These are phyloP conservation scores for Rosa hybrid DNA, from an alignment of 331 rosid species.

Conservation along the genomic window DNA sequence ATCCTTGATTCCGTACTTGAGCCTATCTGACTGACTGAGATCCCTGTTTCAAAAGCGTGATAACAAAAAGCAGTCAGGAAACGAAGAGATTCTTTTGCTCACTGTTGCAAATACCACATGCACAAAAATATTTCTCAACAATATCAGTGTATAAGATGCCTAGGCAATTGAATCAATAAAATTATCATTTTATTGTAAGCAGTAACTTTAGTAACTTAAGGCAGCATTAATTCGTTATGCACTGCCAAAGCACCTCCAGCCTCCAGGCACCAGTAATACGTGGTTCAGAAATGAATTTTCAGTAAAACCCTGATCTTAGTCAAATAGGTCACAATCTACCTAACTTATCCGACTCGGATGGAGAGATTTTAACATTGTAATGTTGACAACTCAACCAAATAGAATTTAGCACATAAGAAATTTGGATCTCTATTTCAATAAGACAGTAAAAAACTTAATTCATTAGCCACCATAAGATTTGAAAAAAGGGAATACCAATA, in stretches of 20 bases:
- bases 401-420: not conserved
- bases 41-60: slow-evolving; percentile 59
- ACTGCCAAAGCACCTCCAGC: not conserved
- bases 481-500: slow-evolving; percentile 55
- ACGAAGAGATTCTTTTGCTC: not conserved
- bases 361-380: not conserved
- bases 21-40: slow-evolving; percentile 68
- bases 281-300: not conserved
- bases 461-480: not conserved
- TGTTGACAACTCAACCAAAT: not conserved
- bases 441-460: not conserved
- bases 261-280: not conserved
- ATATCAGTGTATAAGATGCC: not conserved
- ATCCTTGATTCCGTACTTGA: slow-evolving; percentile 72
- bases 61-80: not conserved
- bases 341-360: not conserved
- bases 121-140: not conserved
- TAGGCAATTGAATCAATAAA: not conserved
- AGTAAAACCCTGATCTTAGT: not conserved
- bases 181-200: not conserved
- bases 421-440: not conserved
- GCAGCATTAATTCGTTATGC: not conserved
- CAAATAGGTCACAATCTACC: not conserved
- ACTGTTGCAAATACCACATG: not conserved
- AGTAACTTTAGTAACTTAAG: not conserved